Evolutionary conservation across 306 rosid species (phyloP).

Genomic region (Vigna reflexopilosa): DNA sequence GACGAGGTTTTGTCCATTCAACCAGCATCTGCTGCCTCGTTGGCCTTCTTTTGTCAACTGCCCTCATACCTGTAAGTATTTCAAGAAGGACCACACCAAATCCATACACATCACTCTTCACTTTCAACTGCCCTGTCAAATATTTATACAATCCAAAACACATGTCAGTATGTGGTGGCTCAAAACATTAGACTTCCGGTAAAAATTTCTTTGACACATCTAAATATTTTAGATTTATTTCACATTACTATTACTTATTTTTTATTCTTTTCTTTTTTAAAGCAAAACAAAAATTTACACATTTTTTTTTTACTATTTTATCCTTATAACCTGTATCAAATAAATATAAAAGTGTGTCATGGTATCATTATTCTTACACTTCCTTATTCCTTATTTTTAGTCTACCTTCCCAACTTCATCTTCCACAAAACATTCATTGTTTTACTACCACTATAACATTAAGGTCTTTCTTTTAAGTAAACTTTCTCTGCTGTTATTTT

Average conservation of each 20-base stretch:
- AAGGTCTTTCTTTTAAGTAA: neutral
- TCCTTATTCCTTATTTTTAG: neutral
- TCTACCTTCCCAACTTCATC: neutral
- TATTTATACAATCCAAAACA: slow-evolving; percentile 9
- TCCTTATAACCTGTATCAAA: too few species aligned
- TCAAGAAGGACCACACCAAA: slow-evolving; percentile 90
- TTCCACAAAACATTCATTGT: slow-evolving; percentile 1
- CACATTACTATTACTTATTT: fast-evolving
- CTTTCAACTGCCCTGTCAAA: slow-evolving; percentile 86
- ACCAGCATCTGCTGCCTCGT: slow-evolving; percentile 65
- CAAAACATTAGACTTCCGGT: too few species aligned
- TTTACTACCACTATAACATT: neutral
- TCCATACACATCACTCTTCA: slow-evolving; percentile 90
- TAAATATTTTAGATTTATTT: too few species aligned
- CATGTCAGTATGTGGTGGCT: neutral
- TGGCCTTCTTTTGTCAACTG: slow-evolving; percentile 58
- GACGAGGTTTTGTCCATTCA: slow-evolving; percentile 69
- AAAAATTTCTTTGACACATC: too few species aligned
- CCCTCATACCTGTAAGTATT: slow-evolving; percentile 69
- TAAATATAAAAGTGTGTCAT: too few species aligned
- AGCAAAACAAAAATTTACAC: too few species aligned
- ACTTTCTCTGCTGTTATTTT: neutral
- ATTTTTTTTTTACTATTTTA: too few species aligned
- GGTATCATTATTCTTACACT: neutral
- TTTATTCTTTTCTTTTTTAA: too few species aligned